Evolutionary conservation across 1,284 basidiomycete species (phyloP).

Genomic region (Apiotrichum porosum): DNA sequence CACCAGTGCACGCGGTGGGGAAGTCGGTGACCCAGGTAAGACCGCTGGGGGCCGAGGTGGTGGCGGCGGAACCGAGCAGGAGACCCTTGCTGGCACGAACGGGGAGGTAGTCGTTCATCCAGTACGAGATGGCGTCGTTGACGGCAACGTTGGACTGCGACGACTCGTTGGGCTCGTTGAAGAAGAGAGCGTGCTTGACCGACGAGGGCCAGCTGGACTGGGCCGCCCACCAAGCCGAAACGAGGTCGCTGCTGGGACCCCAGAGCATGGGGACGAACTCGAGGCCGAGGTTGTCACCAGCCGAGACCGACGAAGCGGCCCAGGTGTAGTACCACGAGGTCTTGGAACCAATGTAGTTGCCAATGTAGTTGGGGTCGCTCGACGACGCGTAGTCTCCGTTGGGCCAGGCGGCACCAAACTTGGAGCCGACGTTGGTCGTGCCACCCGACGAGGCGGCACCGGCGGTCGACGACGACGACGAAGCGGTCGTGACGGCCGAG

Average conservation of each 20-base stretch:
- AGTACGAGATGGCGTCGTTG: constrained; percentile 47
- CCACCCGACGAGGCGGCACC: constrained; percentile 14
- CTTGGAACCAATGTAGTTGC: constrained; percentile 44
- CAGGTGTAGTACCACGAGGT: constrained; percentile 46
- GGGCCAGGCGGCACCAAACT: constrained; percentile 63
- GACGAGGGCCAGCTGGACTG: constrained; percentile 50
- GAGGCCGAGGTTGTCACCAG: constrained; percentile 48
- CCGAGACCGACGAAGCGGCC: constrained; percentile 42
- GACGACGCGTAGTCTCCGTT: constrained; percentile 45
- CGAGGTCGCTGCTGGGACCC: constrained; percentile 52
- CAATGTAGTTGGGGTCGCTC: constrained; percentile 47
- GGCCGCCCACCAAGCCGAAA: constrained; percentile 22
- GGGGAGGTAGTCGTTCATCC: constrained; percentile 60
- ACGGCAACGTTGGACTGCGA: constrained; percentile 59
- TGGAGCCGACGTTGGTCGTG: constrained; percentile 29
- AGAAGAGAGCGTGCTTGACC: constrained; percentile 57
- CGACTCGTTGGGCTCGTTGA: constrained; percentile 61
- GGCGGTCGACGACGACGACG: constrained; percentile 17
- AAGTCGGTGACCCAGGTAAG: constrained; percentile 61
- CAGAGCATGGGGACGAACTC: constrained; percentile 65
- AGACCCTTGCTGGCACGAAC: background rate
- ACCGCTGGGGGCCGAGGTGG: constrained; percentile 4
- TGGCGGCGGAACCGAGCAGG: constrained; percentile 50
- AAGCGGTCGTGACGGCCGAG: background rate
- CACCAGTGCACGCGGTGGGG: constrained; percentile 51